Percentiles rank a stretch among this genome's conserved stretches.
These are phyloP conservation scores for Sistotremastrum niveocremeum DNA, from an alignment of 768 basidiomycete species.

Conservation along the genomic window DNA sequence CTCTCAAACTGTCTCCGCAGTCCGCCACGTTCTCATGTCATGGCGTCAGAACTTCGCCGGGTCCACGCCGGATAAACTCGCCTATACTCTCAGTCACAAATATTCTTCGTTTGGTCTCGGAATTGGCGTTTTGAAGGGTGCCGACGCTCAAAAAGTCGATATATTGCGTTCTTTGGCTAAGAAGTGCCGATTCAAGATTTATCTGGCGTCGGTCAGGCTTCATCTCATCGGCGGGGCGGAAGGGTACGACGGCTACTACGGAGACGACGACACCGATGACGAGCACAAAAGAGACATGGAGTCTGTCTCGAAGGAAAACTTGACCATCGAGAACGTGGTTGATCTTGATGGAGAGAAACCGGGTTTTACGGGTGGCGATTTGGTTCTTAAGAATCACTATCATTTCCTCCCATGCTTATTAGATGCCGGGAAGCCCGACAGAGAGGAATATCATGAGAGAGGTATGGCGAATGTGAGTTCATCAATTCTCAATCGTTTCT, in stretches of 20 bases:
- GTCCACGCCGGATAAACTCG: conserved; percentile 11
- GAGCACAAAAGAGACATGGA: not conserved
- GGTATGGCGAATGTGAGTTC: conserved; percentile 28
- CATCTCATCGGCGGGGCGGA: conserved; percentile 10
- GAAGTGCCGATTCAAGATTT: conserved; percentile 21
- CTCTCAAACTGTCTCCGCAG: conserved; percentile 7
- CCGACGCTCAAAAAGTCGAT: conserved; percentile 22
- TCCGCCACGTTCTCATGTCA: conserved; percentile 22
- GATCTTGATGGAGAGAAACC: conserved; percentile 3
- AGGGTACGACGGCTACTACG: not conserved
- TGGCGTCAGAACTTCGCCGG: conserved; percentile 17
- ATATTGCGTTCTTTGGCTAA: conserved; percentile 20
- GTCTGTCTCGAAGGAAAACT: conserved; percentile 1
- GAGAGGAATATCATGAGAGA: conserved; percentile 23
- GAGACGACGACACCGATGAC: no score
- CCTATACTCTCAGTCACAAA: conserved; percentile 22
- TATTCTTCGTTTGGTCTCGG: conserved; percentile 15
- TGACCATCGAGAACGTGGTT: conserved; percentile 19
- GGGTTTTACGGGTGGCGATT: conserved; percentile 2
- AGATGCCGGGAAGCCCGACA: conserved; percentile 20
- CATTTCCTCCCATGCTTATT: conserved; percentile 23
- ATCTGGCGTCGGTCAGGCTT: conserved; percentile 23
- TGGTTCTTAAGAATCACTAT: conserved; percentile 11
- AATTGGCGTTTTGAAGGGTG: conserved; percentile 21
- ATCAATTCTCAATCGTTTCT: not conserved